Evolutionary conservation across 2,329 filamentous ascomycete species (phyloP).

Genomic region (Penicillium sp.): DNA sequence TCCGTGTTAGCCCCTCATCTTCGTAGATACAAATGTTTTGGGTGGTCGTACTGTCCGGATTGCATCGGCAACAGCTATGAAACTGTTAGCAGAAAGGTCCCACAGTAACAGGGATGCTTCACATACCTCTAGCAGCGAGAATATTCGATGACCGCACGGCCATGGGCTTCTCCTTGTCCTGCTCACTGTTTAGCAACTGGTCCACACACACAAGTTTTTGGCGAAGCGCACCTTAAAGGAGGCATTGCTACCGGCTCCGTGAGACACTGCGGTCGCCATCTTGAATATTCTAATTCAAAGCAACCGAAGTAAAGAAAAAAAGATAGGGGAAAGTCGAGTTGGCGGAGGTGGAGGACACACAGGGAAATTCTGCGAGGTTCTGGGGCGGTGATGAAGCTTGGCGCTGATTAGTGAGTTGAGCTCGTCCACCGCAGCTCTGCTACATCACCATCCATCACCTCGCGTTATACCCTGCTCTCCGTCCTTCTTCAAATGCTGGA

Average conservation of each 20-base stretch:
- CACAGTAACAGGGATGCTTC: not conserved
- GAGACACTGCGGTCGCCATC: conserved; percentile 50
- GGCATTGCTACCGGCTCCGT: conserved; percentile 54
- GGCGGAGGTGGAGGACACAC: conserved; percentile 26
- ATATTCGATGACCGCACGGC: conserved; percentile 96
- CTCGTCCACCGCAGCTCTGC: conserved; percentile 35
- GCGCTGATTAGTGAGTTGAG: conserved; percentile 39
- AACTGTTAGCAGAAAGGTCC: conserved; percentile 25
- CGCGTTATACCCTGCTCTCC: conserved; percentile 18
- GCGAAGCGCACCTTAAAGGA: conserved; percentile 58
- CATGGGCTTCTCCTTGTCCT: conserved; percentile 96
- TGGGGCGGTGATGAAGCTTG: conserved; percentile 41
- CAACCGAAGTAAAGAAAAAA: conserved; percentile 20
- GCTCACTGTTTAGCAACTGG: conserved; percentile 39
- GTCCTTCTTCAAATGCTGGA: conserved; percentile 13
- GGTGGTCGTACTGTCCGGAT: conserved; percentile 67
- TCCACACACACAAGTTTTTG: conserved; percentile 25
- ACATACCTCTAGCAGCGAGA: conserved; percentile 84
- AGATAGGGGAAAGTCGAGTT: conserved; percentile 20
- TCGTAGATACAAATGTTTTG: conserved; percentile 11
- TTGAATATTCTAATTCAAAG: conserved; percentile 32
- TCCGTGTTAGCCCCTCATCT: conserved; percentile 40
- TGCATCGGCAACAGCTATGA: conserved; percentile 85
- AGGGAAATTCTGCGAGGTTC: conserved; percentile 40
- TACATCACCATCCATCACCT: conserved; percentile 24